Evolutionary conservation across 1,284 basidiomycete species (phyloP).

Genomic region (Tausonia pullulans): DNA sequence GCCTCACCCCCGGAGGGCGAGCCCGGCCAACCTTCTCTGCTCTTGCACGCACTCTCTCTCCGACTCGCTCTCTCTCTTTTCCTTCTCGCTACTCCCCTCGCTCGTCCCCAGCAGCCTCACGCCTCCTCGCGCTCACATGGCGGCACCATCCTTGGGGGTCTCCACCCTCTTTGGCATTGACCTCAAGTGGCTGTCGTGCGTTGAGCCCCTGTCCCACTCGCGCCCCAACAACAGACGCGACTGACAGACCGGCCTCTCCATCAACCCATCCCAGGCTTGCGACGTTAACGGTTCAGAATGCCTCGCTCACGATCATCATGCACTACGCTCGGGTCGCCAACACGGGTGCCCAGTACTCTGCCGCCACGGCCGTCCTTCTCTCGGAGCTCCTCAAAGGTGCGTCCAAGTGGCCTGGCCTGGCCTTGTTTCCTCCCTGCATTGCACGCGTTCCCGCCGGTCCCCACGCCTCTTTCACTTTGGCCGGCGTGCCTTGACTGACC

Average conservation of each 20-base stretch:
- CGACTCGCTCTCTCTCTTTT: neutral
- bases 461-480: too few species aligned
- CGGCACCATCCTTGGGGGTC: constrained; percentile 18
- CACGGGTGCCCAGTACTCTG: constrained; percentile 61
- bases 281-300: constrained; percentile 77
- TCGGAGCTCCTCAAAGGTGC: constrained; percentile 67
- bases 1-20: too few species aligned
- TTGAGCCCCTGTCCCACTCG: constrained; percentile 23
- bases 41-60: too few species aligned
- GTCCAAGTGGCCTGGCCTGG: too few species aligned
- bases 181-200: constrained; percentile 69
- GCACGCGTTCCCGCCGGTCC: too few species aligned
- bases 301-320: constrained; percentile 67
- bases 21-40: too few species aligned
- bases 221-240: neutral
- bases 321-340: constrained; percentile 73
- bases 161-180: constrained; percentile 57
- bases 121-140: constrained; percentile 10
- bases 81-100: neutral
- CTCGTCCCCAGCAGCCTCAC: neutral
- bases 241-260: neutral
- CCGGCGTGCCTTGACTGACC: too few species aligned
- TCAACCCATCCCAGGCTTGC: constrained; percentile 46
- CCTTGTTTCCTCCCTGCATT: too few species aligned
- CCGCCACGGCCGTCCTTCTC: constrained; percentile 71